Conservation (phyloP, 371 early-diverging fungal species). For the Mortierella sp. region DNA sequence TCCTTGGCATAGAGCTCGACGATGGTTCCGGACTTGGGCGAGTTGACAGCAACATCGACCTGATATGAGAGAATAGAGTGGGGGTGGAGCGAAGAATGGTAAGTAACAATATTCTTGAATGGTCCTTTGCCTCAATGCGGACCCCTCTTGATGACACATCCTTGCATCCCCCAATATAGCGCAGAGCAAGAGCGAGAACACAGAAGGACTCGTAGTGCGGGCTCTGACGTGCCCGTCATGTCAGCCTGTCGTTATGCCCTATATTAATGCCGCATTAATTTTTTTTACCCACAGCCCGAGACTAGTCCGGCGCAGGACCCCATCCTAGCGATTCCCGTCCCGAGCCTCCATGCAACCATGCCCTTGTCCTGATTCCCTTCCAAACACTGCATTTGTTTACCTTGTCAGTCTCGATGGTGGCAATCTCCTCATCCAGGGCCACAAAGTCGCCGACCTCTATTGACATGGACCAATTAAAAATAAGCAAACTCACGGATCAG, state of each 20-base stretch:
- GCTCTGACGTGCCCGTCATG: neutral
- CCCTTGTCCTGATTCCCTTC: neutral
- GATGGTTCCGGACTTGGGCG: conserved; percentile 91
- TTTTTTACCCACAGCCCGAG: neutral
- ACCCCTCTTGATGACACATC: no score
- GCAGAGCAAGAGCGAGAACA: no score
- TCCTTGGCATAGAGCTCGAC: conserved; percentile 87
- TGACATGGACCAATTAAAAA: neutral
- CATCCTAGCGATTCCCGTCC: neutral
- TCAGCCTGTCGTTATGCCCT: neutral
- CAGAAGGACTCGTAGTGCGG: neutral
- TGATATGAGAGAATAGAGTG: conserved; percentile 9
- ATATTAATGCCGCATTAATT: neutral
- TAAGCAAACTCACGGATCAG: conserved; percentile 2
- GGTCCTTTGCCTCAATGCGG: neutral
- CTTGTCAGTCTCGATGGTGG: conserved; percentile 98
- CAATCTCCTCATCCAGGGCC: conserved; percentile 93
- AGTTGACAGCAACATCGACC: conserved; percentile 96
- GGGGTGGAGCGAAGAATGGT: neutral
- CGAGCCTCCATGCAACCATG: neutral
- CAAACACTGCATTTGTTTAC: conserved; percentile 47
- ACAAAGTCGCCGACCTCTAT: conserved; percentile 96
- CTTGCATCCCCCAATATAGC: no score
- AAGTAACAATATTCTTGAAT: no score
- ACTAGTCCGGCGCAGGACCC: neutral